Conservation (phyloP, 352 stramenopile genomes). For the Pythium utonaiense region DNA sequence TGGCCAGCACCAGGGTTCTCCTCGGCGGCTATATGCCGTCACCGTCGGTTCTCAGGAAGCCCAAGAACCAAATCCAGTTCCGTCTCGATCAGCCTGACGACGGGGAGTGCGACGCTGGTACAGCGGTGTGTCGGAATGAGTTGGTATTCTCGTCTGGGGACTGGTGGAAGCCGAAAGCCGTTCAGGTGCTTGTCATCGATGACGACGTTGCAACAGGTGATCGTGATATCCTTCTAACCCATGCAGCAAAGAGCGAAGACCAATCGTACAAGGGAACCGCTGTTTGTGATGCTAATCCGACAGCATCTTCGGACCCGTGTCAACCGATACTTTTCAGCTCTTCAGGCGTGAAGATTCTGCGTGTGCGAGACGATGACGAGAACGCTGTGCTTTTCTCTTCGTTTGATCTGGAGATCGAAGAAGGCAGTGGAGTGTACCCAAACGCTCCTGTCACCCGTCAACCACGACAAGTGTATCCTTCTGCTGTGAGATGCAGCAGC, state of each 20-base stretch:
- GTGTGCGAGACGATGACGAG: conserved; percentile 60
- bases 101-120: conserved; percentile 31
- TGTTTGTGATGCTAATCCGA: conserved; percentile 18
- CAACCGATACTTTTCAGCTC: conserved; percentile 39
- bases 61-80: conserved; percentile 49
- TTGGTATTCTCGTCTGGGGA: conserved; percentile 54
- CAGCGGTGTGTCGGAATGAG: conserved; percentile 48
- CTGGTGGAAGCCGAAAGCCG: conserved; percentile 35
- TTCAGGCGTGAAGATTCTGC: conserved; percentile 45
- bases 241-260: conserved; percentile 45
- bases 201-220: conserved; percentile 54
- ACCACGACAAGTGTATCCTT: conserved; percentile 20
- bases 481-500: conserved; percentile 35
- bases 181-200: conserved; percentile 41
- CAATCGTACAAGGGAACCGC: conserved; percentile 36
- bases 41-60: conserved; percentile 21
- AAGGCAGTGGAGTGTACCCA: conserved; percentile 52
- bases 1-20: conserved; percentile 42
- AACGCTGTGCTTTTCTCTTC: conserved; percentile 55
- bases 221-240: conserved; percentile 42
- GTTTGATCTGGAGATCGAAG: conserved; percentile 33
- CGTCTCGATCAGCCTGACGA: conserved; percentile 24
- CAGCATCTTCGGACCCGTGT: conserved; percentile 15
- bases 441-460: conserved; percentile 33
- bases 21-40: conserved; percentile 60